Percentiles rank a stretch among this genome's conserved stretches.
Conservation (phyloP, 2,329 filamentous ascomycete genomes). For the Cordyceps militaris region DNA sequence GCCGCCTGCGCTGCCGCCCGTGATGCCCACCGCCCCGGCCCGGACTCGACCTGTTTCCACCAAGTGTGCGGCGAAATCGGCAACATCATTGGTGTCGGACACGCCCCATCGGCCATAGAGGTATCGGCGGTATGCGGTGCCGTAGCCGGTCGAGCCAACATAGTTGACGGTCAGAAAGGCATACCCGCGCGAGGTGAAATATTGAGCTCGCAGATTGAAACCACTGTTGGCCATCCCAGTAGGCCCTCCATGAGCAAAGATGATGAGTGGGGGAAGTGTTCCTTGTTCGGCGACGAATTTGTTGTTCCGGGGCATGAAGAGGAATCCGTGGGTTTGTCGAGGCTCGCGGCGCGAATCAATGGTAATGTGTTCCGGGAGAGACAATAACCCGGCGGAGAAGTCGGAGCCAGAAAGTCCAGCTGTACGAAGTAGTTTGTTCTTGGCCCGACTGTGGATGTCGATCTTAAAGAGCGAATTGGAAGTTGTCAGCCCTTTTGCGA, state of each 20-base stretch:
- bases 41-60: slow-evolving; percentile 29
- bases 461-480: slow-evolving; percentile 30
- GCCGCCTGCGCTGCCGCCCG: slow-evolving; percentile 45
- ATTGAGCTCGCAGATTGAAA: slow-evolving; percentile 39
- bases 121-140: slow-evolving; percentile 40
- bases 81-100: slow-evolving; percentile 43
- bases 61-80: slow-evolving; percentile 38
- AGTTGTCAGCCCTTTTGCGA: slow-evolving; percentile 28
- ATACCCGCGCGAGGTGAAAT: slow-evolving; percentile 47
- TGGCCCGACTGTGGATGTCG: slow-evolving; percentile 20
- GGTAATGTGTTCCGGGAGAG: slow-evolving; percentile 30
- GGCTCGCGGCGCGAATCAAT: slow-evolving; percentile 22
- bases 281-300: slow-evolving; percentile 30
- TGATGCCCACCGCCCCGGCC: slow-evolving; percentile 36
- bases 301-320: slow-evolving; percentile 43
- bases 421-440: slow-evolving; percentile 24
- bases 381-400: slow-evolving; percentile 27
- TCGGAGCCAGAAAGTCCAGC: slow-evolving; percentile 25
- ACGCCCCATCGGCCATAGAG: slow-evolving; percentile 45
- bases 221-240: slow-evolving; percentile 37
- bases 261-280: slow-evolving; percentile 40
- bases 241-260: slow-evolving; percentile 46
- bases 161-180: slow-evolving; percentile 46
- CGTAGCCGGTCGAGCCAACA: slow-evolving; percentile 44
- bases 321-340: slow-evolving; percentile 37